phyloP scores from a whole-genome alignment of 2,329 filamentous ascomycete species.

The Pyrenochaeta sp. region DNA sequence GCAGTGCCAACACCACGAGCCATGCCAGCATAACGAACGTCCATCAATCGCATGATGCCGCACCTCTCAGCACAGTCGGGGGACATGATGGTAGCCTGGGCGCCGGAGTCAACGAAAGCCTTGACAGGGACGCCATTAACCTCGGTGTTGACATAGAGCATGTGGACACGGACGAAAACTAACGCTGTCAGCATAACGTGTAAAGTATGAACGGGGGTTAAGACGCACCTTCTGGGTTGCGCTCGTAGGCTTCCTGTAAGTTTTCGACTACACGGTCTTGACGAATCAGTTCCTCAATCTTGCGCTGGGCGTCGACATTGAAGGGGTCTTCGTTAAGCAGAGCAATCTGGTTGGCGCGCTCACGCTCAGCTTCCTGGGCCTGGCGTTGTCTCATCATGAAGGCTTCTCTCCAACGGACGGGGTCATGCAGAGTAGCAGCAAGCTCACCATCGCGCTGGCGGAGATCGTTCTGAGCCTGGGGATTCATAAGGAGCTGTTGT shows the following conservation, averaged over 20 bases:
- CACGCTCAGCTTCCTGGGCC: constrained; percentile 74
- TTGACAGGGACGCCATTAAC: constrained; percentile 94
- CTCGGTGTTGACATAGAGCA: constrained; percentile 95
- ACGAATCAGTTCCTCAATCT: constrained; percentile 96
- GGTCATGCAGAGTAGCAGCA: constrained; percentile 76
- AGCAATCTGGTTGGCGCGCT: constrained; percentile 83
- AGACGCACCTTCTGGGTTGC: constrained; percentile 88
- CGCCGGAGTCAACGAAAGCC: constrained; percentile 95
- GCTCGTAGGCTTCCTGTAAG: constrained; percentile 92
- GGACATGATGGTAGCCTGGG: constrained; percentile 99
- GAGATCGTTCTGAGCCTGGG: constrained; percentile 73
- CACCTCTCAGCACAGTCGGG: constrained; percentile 89
- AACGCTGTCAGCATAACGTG: constrained; percentile 27
- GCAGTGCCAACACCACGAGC: constrained; percentile 94
- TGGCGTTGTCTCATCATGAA: constrained; percentile 72
- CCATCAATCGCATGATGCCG: constrained; percentile 94
- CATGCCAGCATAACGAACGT: constrained; percentile 89
- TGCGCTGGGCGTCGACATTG: constrained; percentile 86
- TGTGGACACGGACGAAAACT: constrained; percentile 95
- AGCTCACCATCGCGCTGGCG: constrained; percentile 77
- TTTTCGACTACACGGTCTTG: constrained; percentile 96
- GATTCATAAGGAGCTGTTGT: constrained; percentile 81
- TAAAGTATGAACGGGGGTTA: too few relatives aligned
- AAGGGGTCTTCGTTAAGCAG: constrained; percentile 93
- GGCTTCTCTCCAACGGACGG: constrained; percentile 76